Conservation (phyloP, 768 basidiomycete genomes). For the Imleria badia region DNA sequence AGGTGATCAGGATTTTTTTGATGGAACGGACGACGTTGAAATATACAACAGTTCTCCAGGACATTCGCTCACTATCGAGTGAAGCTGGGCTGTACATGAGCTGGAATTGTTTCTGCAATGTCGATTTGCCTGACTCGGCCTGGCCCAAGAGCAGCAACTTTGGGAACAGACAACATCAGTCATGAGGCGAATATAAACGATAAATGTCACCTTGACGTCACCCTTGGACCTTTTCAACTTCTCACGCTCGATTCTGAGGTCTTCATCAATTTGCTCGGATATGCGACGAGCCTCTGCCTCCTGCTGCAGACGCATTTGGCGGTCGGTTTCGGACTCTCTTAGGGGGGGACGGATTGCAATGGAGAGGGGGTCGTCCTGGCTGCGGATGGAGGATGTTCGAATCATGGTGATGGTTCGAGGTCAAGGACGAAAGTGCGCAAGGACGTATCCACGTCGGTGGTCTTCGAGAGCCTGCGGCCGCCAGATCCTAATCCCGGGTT, state of each 20-base stretch:
- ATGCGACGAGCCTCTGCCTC: slow-evolving; percentile 76
- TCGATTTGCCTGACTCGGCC: slow-evolving; percentile 77
- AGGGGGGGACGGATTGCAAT: slow-evolving; percentile 63
- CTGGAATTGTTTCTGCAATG: slow-evolving; percentile 77
- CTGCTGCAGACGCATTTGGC: slow-evolving; percentile 53
- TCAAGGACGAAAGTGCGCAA: slow-evolving; percentile 19
- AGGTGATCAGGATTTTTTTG: slow-evolving; percentile 62
- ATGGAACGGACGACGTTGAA: slow-evolving; percentile 74
- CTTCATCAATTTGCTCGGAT: slow-evolving; percentile 82
- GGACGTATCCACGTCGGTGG: not conserved
- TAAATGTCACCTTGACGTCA: slow-evolving; percentile 64
- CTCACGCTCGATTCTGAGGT: slow-evolving; percentile 69
- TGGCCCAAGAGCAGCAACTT: slow-evolving; percentile 76
- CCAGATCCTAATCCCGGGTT: not conserved
- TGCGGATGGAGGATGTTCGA: slow-evolving; percentile 71
- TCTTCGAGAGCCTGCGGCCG: not conserved
- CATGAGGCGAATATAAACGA: not conserved
- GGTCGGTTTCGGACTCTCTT: slow-evolving; percentile 65
- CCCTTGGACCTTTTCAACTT: slow-evolving; percentile 60
- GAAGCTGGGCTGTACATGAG: slow-evolving; percentile 77
- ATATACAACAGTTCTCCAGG: slow-evolving; percentile 73
- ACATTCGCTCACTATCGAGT: slow-evolving; percentile 64
- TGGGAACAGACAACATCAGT: slow-evolving; percentile 21
- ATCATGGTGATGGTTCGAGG: slow-evolving; percentile 44
- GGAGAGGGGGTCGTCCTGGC: slow-evolving; percentile 74